These are phyloP conservation scores for Suillus variegatus DNA, from an alignment of 768 basidiomycete species.

Conservation along the genomic window DNA sequence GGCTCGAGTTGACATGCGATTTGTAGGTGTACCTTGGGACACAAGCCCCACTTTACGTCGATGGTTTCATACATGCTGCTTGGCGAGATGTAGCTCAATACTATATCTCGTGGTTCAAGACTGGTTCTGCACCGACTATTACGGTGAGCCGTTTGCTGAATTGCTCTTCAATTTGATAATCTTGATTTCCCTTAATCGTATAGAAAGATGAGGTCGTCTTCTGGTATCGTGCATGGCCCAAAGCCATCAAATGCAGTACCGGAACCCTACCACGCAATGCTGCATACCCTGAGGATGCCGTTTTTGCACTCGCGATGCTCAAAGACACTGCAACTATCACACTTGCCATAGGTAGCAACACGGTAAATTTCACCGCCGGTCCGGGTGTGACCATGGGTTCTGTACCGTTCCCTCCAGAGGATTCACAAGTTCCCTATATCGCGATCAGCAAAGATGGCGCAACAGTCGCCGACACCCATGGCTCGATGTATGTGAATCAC, in stretches of 20 bases:
- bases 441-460: constrained; percentile 25
- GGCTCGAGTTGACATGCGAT: neutral
- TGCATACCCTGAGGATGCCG: constrained; percentile 34
- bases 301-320: constrained; percentile 41
- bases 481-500: constrained; percentile 22
- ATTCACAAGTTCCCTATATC: constrained; percentile 23
- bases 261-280: constrained; percentile 20
- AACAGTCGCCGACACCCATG: constrained; percentile 13
- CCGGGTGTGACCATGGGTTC: constrained; percentile 14
- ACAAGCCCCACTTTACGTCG: constrained; percentile 26
- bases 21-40: constrained; percentile 16
- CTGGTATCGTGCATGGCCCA: constrained; percentile 29
- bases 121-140: constrained; percentile 21
- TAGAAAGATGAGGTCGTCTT: constrained; percentile 26
- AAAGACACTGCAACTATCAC: constrained; percentile 31
- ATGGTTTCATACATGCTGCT: constrained; percentile 24
- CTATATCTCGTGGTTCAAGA: constrained; percentile 28
- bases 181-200: neutral
- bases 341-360: constrained; percentile 31
- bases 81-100: constrained; percentile 29
- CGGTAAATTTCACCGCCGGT: constrained; percentile 17
- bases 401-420: constrained; percentile 24
- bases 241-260: constrained; percentile 26
- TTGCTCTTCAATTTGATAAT: neutral
- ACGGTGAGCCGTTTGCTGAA: neutral